Conservation (phyloP, 148 eudicot species). For the Camellia japonica region DNA sequence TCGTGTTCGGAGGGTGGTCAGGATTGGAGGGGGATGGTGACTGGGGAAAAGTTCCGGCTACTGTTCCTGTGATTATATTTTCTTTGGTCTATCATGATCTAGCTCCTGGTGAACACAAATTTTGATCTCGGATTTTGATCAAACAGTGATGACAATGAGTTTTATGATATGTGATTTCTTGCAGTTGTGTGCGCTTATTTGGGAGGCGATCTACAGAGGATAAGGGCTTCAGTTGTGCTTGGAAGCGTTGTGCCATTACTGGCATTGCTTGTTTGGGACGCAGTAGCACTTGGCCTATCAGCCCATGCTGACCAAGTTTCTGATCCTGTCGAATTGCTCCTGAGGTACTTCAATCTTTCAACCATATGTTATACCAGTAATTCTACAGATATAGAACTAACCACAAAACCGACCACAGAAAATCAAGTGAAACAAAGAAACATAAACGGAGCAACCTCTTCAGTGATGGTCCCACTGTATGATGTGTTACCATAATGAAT, state of each 20-base stretch:
- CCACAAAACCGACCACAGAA: too few relatives aligned
- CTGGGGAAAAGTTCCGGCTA: slow-evolving; percentile 55
- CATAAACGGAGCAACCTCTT: too few relatives aligned
- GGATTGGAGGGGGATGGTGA: slow-evolving; percentile 39
- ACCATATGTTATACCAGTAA: background rate
- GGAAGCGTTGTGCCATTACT: slow-evolving; percentile 59
- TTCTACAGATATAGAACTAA: background rate
- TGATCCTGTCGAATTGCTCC: slow-evolving; percentile 60
- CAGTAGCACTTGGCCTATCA: slow-evolving; percentile 45
- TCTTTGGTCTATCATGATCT: slow-evolving; percentile 65
- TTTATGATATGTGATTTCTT: background rate
- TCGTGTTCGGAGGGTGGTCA: slow-evolving; percentile 41
- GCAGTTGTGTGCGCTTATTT: slow-evolving; percentile 66
- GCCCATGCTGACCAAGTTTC: slow-evolving; percentile 33
- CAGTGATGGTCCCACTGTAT: too few relatives aligned
- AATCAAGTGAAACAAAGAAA: too few relatives aligned
- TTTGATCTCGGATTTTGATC: background rate
- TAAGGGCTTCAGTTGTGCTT: slow-evolving; percentile 47
- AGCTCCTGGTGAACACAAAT: slow-evolving; percentile 39
- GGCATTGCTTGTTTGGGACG: slow-evolving; percentile 54
- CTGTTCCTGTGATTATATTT: slow-evolving; percentile 61
- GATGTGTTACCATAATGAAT: too few relatives aligned
- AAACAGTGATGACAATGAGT: background rate
- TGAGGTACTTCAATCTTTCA: slow-evolving; percentile 34
- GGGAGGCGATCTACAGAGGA: slow-evolving; percentile 48